These are phyloP conservation scores for Vanderwaltozyma tropicalis DNA, from an alignment of 805 yeast species.

Conservation along the genomic window DNA sequence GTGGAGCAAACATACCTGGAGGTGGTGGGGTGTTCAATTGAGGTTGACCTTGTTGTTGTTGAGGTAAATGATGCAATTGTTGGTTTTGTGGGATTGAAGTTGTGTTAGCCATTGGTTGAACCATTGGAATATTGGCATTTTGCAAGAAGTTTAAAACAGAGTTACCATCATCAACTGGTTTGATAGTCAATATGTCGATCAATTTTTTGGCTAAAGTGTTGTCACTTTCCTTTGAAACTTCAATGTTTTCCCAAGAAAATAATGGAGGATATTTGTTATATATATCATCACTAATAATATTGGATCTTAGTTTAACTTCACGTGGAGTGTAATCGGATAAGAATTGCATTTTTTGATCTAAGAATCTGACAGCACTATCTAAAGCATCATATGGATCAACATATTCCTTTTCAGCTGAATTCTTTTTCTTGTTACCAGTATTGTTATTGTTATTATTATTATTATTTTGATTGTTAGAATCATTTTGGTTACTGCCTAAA, in stretches of 20 bases:
- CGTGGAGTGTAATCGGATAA: conserved; percentile 31
- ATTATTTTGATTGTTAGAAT: not conserved
- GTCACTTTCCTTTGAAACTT: conserved; percentile 27
- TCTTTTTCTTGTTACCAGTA: conserved; percentile 23
- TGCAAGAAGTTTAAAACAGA: conserved; percentile 26
- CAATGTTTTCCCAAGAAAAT: conserved; percentile 37
- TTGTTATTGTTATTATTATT: not conserved
- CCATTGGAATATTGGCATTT: conserved; percentile 12
- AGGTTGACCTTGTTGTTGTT: conserved; percentile 8
- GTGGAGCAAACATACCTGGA: conserved; percentile 9
- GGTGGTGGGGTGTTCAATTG: conserved; percentile 7
- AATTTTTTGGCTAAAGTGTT: conserved; percentile 25
- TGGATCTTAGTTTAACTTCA: conserved; percentile 31
- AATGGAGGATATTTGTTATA: conserved; percentile 34
- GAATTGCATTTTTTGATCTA: conserved; percentile 38
- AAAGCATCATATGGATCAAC: conserved; percentile 40
- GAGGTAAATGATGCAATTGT: conserved; percentile 8
- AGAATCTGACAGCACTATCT: conserved; percentile 35
- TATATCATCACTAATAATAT: conserved; percentile 20
- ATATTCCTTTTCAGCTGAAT: conserved; percentile 28
- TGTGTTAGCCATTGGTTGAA: conserved; percentile 18
- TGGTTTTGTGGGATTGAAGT: conserved; percentile 2
- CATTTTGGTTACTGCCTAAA: conserved; percentile 4
- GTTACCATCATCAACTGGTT: conserved; percentile 25
- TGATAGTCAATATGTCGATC: conserved; percentile 29